Base-by-base conservation (phyloP, 352 stramenopile genomes). In the Pythium oligandrum region DNA sequence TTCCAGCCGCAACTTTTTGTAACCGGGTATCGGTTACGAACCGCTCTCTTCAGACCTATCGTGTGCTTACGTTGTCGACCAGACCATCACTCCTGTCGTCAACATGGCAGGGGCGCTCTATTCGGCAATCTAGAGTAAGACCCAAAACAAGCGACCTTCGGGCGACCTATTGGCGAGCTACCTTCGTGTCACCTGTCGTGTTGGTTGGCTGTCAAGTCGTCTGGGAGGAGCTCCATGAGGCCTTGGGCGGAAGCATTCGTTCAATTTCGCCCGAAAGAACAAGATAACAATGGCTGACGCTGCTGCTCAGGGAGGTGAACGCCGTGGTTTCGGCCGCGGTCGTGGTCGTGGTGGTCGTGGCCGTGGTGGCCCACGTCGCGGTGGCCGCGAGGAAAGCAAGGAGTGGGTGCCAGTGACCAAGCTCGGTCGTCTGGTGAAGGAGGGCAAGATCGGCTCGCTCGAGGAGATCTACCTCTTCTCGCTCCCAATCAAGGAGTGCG, bases 391-490 rank as follows among this genome's bases (percentile, higher is more conserved):
- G 43, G 88, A 96, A 47, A 79, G 77, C 55, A 96, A 98, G 73
- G 96, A 98, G 64, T 99, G 97, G 97, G 91, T 98, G 34, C 97
- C 97, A 57, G 96, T 99, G 48, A 99, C 97, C 79, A 99, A 99
- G 87, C 96, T 99, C 55, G 97, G 97, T 59, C 96, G 97, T 74
- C 88, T 99, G 56, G 97, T 99, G 46, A 99, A 99, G 90, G 96
- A 98, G 58, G 96, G 96, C 75, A 99, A 99, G 88, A 99, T 99
- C 80, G 82, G 71, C 51, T 98, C 86, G 70, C 93, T 99, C 45
- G 97, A 99, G 83, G 96, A 99, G 79, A 99, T 99, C 76, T 99
- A 98, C 82, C 92, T 99, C 56, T 99, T 98, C 83, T 99, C 96
- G 70, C 89, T 99, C 63, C 95, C 97, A 50, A 98, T 99, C 78